Evolutionary conservation across 2,329 filamentous ascomycete genomes (phyloP).

Genomic region (Sphaerulina vaccinii): DNA sequence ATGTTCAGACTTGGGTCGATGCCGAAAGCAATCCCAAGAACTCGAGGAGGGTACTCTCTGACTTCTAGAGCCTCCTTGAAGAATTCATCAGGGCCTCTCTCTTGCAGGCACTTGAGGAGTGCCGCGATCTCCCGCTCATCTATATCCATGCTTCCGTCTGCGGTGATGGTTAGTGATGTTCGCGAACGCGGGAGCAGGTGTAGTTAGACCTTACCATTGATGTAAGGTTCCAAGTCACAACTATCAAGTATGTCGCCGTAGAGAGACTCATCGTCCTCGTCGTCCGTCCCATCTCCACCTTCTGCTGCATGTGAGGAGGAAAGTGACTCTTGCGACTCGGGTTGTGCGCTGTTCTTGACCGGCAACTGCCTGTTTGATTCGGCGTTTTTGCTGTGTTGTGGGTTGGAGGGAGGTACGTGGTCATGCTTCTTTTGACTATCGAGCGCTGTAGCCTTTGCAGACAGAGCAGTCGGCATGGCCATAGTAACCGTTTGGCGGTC

Average conservation of each 20-base stretch:
- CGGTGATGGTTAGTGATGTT: conserved; percentile 12
- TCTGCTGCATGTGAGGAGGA: not conserved
- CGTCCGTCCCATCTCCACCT: conserved; percentile 1
- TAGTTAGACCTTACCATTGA: conserved; percentile 11
- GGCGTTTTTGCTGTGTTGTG: not conserved
- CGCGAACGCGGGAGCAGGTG: not conserved
- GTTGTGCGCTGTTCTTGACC: not conserved
- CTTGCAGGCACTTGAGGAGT: conserved; percentile 53
- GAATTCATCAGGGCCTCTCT: conserved; percentile 75
- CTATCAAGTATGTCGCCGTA: conserved; percentile 17
- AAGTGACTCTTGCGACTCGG: not conserved
- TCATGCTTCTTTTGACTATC: conserved; percentile 15
- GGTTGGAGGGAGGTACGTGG: not conserved
- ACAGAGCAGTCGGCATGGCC: conserved; percentile 22
- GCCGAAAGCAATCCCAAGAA: conserved; percentile 82
- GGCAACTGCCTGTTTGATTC: not conserved
- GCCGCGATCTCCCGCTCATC: conserved; percentile 14
- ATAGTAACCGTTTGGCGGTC: conserved; percentile 2
- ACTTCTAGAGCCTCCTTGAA: conserved; percentile 68
- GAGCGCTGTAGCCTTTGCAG: conserved; percentile 21
- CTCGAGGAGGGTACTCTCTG: conserved; percentile 71
- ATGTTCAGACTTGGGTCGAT: conserved; percentile 65
- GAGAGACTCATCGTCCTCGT: conserved; percentile 13
- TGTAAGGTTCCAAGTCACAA: conserved; percentile 11
- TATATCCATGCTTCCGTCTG: conserved; percentile 21